Base-by-base conservation (phyloP, 2,329 filamentous ascomycete species). In the Colletotrichum camelliae region DNA sequence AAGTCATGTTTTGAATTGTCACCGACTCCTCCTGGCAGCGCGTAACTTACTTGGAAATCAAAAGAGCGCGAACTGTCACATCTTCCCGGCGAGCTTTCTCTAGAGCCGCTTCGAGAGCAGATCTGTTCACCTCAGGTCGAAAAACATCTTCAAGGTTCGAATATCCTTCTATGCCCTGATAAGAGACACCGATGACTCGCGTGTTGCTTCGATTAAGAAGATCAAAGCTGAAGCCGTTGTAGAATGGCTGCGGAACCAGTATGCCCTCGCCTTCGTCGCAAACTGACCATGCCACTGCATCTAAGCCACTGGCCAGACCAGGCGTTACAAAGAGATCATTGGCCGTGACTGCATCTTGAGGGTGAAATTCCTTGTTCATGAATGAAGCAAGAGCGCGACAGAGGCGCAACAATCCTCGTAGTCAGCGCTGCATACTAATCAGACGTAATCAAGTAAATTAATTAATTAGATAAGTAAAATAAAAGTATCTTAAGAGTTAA, bases 211-310 rank as follows among this genome's bases (percentile, higher is more conserved):
- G 64, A 16, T 79, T 72, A 0, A 75, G 39, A 12, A 80, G 58
- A 48, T 82, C 80, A 10, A 79, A 55, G 16, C 68, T 39, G 66
- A 82, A 83, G 2, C 80, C 80, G 24, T 79, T 79, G 73, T 82
- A 83, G n/a, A 80, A 78, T 1, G 82, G 82, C 58, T 77, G 77
- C 9, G 80, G 80, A 35, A 82, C 77, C n/a, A 83, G 61, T 13
- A 83, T 79, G 12, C 81, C 81, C 24, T 81, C 78, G 7, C 79
- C 78, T 16, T 82, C 81, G 65, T 83, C 78, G 62, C 81, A 82
- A 37, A 83, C 65, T 4, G 80, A 57, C 79, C 79, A 82, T 1
- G 77, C 72, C 27, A 82, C 43, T 9, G 75, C 76, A 72, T 82
- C 81, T 27, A 82, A 71, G 5, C 79, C 78, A 18, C 79, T 78